Evolutionary conservation across 768 basidiomycete species (phyloP).

Genomic region (Russula olivacea): DNA sequence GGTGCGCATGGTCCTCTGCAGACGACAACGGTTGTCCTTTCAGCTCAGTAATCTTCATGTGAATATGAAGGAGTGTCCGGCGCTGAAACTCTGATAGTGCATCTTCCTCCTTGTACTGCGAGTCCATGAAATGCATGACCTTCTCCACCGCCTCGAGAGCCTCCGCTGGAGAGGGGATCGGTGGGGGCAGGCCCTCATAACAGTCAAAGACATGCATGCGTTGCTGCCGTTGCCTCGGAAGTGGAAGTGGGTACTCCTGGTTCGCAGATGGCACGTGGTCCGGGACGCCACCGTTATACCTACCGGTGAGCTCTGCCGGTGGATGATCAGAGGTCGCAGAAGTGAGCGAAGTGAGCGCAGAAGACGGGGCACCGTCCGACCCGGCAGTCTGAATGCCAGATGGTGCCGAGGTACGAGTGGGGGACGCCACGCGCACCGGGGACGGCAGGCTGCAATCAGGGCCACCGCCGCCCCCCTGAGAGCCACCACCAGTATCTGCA

Average conservation of each 20-base stretch:
- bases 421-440: conserved; percentile 13
- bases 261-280: conserved; percentile 20
- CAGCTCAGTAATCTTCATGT: conserved; percentile 22
- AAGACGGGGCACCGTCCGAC: conserved; percentile 17
- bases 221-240: conserved; percentile 18
- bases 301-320: conserved; percentile 16
- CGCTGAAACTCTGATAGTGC: conserved; percentile 45
- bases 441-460: conserved; percentile 17
- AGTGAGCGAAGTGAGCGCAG: conserved; percentile 17
- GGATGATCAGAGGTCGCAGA: conserved; percentile 20
- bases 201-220: conserved; percentile 24
- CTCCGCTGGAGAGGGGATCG: conserved; percentile 39
- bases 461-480: conserved; percentile 19
- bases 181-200: conserved; percentile 8
- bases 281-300: conserved; percentile 15
- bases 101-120: conserved; percentile 37
- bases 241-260: conserved; percentile 16
- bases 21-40: conserved; percentile 18
- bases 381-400: conserved; percentile 17
- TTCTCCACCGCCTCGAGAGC: conserved; percentile 51
- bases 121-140: conserved; percentile 49
- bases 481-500: background rate
- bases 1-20: conserved; percentile 12
- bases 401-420: conserved; percentile 11
- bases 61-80: conserved; percentile 45